Base-by-base conservation (phyloP, 2,329 filamentous ascomycete genomes). In the Talaromyces sp. region DNA sequence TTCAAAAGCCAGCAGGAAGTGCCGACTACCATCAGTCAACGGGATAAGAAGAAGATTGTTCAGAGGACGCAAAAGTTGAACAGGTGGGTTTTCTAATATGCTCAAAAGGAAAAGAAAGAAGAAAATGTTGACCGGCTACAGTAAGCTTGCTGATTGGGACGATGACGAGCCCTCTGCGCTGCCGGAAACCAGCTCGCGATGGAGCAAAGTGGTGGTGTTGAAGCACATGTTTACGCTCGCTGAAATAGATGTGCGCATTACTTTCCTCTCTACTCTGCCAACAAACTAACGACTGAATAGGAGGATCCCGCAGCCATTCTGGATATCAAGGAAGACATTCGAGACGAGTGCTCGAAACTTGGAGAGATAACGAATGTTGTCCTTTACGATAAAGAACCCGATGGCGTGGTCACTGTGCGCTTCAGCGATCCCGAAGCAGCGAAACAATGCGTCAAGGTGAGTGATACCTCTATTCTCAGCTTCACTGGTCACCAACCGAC, bases 281-380 rank as follows among this genome's bases (percentile, higher is more conserved):
- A 39, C 13, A 17, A 22, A 54, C 67, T 73, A 59, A 75, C 65
- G 25, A 27, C 7, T 13, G 22, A 52, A 36, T 58, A 82, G 67
- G 90, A 96, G 71, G 93, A 98, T 69, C 87, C 90, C 1, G 87
- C 87, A 0, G 90, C 89, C 1, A 84, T 96, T 63, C 80, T 96
- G 42, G 93, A 98, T 65, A 96, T 98, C 78, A 96, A 96, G 72
- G 90, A 96, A 73, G 95, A 99, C 72, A 91, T 98, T 60, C 85
- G 91, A 53, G 91, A 96, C 57, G 93, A 96, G 76, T 96, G 92
- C 73, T 83, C 85, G 62, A 96, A 96, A 77, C 80, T 95, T 15
- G 95, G 95, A 3, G 83, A 88, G 27, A 91, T 98, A 39, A 96
- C 92, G 33, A 97, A 96, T 71, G 91, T 98, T 47, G 88, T 95